Evolutionary conservation across 179 eudicot genomes (phyloP).

Genomic region (Silene noctiflora): DNA sequence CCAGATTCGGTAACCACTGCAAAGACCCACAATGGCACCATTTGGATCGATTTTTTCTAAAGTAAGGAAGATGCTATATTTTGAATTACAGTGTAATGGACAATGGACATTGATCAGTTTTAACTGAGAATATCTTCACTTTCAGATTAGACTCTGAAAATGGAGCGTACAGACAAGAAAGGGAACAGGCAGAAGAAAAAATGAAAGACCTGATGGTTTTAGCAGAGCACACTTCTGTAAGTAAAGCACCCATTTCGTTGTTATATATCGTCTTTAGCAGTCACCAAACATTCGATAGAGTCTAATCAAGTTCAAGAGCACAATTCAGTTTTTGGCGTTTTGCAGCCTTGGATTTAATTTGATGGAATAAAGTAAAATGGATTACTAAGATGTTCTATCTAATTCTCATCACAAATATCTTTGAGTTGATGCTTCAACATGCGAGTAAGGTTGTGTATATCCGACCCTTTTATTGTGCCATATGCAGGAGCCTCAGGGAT

Average conservation of each 20-base stretch:
- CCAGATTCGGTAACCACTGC: constrained; percentile 85
- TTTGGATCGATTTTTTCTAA: constrained; percentile 64
- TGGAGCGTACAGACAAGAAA: constrained; percentile 39
- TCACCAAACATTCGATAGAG: background rate
- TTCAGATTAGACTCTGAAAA: constrained; percentile 68
- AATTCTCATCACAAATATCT: no score
- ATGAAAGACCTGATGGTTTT: constrained; percentile 62
- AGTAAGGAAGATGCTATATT: constrained; percentile 48
- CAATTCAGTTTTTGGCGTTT: background rate
- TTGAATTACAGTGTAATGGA: constrained; percentile 3
- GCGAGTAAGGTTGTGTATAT: no score
- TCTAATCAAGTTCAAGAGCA: background rate
- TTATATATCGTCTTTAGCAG: background rate
- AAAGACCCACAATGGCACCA: constrained; percentile 97
- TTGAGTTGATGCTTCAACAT: no score
- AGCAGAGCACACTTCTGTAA: constrained; percentile 88
- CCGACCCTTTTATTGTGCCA: no score
- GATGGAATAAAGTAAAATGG: no score
- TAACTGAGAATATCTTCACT: constrained; percentile 22
- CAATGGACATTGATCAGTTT: background rate
- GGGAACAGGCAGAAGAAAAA: constrained; percentile 63
- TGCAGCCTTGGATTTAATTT: no score
- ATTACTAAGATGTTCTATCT: no score
- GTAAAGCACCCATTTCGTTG: constrained; percentile 17
- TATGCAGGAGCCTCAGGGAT: no score